Evolutionary conservation across 1,284 basidiomycete genomes (phyloP).

Genomic region (Ceraceosorus guamensis): DNA sequence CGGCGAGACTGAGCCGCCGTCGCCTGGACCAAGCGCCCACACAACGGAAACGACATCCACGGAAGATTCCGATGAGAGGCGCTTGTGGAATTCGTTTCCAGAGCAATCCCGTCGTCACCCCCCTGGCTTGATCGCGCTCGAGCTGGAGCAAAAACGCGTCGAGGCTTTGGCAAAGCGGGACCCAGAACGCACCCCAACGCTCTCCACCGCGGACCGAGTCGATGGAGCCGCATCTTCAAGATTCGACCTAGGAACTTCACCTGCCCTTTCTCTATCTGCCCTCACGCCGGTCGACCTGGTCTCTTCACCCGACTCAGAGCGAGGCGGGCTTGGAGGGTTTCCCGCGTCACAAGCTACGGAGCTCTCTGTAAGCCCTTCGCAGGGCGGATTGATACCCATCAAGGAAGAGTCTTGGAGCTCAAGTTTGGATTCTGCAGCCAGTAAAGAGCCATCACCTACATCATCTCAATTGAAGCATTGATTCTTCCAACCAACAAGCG

Average conservation of each 20-base stretch:
- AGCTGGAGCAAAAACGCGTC: slow-evolving; percentile 17
- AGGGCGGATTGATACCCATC: slow-evolving; percentile 26
- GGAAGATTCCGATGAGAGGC: slow-evolving; percentile 24
- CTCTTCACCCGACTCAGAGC: no score
- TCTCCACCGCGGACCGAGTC: neutral
- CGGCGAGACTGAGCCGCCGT: neutral
- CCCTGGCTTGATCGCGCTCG: slow-evolving; percentile 29
- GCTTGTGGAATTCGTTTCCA: slow-evolving; percentile 31
- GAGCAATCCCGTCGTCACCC: slow-evolving; percentile 28
- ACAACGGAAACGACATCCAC: slow-evolving; percentile 1
- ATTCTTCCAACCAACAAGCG: no score
- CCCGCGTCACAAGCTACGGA: no score
- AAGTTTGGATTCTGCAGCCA: slow-evolving; percentile 17
- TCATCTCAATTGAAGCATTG: no score
- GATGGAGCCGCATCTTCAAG: neutral
- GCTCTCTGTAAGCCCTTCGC: slow-evolving; percentile 18
- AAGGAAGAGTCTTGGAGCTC: slow-evolving; percentile 30
- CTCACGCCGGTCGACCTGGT: no score
- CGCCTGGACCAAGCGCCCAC: neutral
- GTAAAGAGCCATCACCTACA: no score
- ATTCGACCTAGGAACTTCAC: neutral
- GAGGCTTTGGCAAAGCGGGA: neutral
- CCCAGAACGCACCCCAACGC: neutral
- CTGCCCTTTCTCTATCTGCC: no score
- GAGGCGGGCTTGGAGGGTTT: no score